Percentiles rank a stretch among this genome's conserved stretches.
Conservation (phyloP, 2,329 filamentous ascomycete genomes). For the Xylariaceae sp. region DNA sequence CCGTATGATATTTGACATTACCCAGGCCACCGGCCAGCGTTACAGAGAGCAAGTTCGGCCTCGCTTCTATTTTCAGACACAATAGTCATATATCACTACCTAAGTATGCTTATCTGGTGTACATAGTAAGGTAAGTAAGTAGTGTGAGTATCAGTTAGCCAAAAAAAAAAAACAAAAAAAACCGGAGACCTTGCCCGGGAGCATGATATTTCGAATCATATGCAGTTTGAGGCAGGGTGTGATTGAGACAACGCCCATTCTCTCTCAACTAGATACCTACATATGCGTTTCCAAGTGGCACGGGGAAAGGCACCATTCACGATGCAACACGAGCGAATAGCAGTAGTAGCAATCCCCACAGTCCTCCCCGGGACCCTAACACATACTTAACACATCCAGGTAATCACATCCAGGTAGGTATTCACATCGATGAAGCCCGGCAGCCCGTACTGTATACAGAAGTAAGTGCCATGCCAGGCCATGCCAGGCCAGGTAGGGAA, state of each 20-base stretch:
- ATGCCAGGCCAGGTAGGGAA: conserved; percentile 2
- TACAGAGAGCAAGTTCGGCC: neutral
- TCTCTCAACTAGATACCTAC: neutral
- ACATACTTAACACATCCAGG: neutral
- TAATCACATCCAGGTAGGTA: neutral
- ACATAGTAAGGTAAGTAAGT: no score
- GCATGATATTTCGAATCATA: neutral
- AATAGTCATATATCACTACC: neutral
- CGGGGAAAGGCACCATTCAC: neutral
- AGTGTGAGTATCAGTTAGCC: no score
- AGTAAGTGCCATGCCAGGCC: neutral
- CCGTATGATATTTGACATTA: neutral
- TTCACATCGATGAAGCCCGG: neutral
- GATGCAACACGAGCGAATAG: no score
- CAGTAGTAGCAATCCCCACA: neutral
- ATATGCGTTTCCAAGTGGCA: neutral
- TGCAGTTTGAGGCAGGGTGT: neutral
- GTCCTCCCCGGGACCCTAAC: neutral
- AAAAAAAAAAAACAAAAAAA: no score
- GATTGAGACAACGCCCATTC: no score
- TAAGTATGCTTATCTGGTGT: no score
- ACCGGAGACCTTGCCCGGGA: no score
- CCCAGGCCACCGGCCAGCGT: neutral
- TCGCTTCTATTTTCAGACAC: neutral
- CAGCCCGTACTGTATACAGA: neutral